phyloP scores from a whole-genome alignment of 2,329 filamentous ascomycete species.

The Zymoseptoria passerinii region DNA sequence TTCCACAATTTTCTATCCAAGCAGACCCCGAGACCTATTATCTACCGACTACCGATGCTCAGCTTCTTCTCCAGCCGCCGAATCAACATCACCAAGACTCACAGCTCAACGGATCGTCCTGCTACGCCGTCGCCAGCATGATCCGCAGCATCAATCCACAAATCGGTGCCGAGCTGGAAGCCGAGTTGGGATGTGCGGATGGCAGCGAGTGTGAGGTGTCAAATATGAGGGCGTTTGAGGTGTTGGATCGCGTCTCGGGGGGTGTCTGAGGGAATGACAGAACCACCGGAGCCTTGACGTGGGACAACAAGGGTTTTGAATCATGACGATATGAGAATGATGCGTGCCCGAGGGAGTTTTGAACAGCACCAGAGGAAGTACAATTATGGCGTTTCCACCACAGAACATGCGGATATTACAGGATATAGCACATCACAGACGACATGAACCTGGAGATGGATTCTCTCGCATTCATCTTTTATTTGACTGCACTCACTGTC shows the following conservation, averaged over 20 bases:
- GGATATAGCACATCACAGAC: background rate
- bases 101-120: constrained; percentile 20
- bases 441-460: too few relatives aligned
- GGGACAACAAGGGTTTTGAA: too few relatives aligned
- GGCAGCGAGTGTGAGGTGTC: constrained; percentile 37
- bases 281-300: too few relatives aligned
- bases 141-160: constrained; percentile 37
- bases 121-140: constrained; percentile 37
- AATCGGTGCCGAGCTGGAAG: constrained; percentile 31
- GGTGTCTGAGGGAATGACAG: too few relatives aligned
- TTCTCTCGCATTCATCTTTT: too few relatives aligned
- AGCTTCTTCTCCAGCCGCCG: background rate
- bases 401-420: background rate
- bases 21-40: background rate
- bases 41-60: background rate
- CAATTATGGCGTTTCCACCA: background rate
- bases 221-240: constrained; percentile 36
- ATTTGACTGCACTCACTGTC: background rate
- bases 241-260: constrained; percentile 35
- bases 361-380: background rate
- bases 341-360: background rate
- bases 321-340: background rate
- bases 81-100: background rate
- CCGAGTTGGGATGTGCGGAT: constrained; percentile 35
- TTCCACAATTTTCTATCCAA: background rate